Evolutionary conservation across 768 basidiomycete genomes (phyloP).

Genomic region (Mycena crocata): DNA sequence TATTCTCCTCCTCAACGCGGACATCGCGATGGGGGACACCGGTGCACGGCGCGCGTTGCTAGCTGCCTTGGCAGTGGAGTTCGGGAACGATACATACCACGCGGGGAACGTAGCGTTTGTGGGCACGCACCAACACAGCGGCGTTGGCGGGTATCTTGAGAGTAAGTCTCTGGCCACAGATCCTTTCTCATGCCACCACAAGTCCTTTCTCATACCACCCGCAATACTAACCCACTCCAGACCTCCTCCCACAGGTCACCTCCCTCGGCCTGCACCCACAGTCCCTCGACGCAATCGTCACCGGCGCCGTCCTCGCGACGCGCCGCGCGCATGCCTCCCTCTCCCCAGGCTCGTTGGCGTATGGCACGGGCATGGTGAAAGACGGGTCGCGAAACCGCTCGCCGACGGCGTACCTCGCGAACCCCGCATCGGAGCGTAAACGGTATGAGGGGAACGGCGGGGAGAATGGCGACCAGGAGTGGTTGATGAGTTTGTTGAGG

Average conservation of each 20-base stretch:
- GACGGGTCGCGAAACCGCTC: conserved; percentile 81
- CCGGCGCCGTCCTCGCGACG: conserved; percentile 75
- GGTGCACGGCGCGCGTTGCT: conserved; percentile 80
- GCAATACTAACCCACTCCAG: background rate
- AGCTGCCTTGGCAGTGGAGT: conserved; percentile 63
- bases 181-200: background rate
- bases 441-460: conserved; percentile 59
- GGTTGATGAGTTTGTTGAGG: conserved; percentile 73
- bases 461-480: conserved; percentile 68
- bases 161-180: conserved; percentile 40
- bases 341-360: conserved; percentile 67
- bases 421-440: conserved; percentile 76
- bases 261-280: conserved; percentile 78
- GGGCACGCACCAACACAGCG: conserved; percentile 82
- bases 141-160: conserved; percentile 84
- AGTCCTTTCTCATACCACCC: background rate
- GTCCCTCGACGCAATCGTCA: conserved; percentile 77
- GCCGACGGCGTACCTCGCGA: conserved; percentile 81
- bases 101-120: conserved; percentile 80
- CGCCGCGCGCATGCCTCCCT: conserved; percentile 74
- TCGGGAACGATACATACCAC: conserved; percentile 69
- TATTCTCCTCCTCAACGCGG: conserved; percentile 28
- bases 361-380: conserved; percentile 76
- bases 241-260: conserved; percentile 82
- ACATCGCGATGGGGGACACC: conserved; percentile 57